Evolutionary conservation across 805 yeast genomes (phyloP).

Genomic region (Hagleromyces aurorensis): DNA sequence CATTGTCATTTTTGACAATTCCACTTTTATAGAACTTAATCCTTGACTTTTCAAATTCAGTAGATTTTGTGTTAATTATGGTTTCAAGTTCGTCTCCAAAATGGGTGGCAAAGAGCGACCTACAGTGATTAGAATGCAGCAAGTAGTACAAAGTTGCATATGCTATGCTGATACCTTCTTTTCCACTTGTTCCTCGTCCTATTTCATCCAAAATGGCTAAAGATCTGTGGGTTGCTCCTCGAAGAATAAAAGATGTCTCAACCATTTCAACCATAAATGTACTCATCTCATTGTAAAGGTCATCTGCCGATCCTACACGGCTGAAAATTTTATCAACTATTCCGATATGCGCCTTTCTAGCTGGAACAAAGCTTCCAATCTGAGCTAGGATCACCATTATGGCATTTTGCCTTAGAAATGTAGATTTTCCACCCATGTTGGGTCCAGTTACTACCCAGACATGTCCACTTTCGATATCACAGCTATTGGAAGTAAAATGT

Average conservation of each 20-base stretch:
- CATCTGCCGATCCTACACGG: constrained; percentile 80
- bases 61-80: constrained; percentile 31
- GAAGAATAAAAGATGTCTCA: constrained; percentile 65
- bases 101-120: constrained; percentile 87
- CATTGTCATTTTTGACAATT: constrained; percentile 23
- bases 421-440: constrained; percentile 82
- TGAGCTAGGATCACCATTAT: constrained; percentile 62
- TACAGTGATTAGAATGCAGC: constrained; percentile 46
- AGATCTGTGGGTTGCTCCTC: constrained; percentile 57
- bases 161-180: constrained; percentile 81
- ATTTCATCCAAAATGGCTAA: constrained; percentile 80
- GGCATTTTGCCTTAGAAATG: constrained; percentile 68
- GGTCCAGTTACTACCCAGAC: constrained; percentile 79
- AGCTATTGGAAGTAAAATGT: constrained; percentile 29
- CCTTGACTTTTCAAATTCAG: constrained; percentile 13
- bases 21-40: constrained; percentile 20
- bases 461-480: constrained; percentile 20
- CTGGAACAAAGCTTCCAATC: constrained; percentile 69
- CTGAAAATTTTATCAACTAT: constrained; percentile 73
- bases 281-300: constrained; percentile 67
- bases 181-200: constrained; percentile 82
- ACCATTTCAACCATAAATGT: constrained; percentile 92
- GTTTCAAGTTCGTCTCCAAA: constrained; percentile 50
- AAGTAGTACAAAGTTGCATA: constrained; percentile 62
- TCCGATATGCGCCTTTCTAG: constrained; percentile 54